Base-by-base conservation (phyloP, 1,284 basidiomycete species). In the Rhodotorula sp. region DNA sequence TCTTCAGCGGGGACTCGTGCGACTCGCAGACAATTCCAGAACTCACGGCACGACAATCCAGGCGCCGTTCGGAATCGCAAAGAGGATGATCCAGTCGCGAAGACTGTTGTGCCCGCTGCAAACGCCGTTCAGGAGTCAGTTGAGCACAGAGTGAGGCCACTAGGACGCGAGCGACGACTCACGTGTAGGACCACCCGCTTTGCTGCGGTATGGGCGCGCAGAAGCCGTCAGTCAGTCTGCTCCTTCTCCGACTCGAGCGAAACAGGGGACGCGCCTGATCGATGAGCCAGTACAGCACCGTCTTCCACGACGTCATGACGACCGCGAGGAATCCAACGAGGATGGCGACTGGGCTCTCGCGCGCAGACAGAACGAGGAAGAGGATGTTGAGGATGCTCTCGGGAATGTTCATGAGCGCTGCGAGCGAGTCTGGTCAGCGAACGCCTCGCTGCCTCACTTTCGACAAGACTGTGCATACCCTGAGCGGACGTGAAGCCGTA, bases 291-390 rank as follows among this genome's bases (percentile, higher is more conserved):
- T 76, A 76, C 61, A 76, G 53, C 4, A 72, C 54, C n/a, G 73
- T 75, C 61, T 74, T 64, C 12, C 23, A 14, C 3, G 66, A 45
- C 1, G 66, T 96, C 88, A 93, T 89, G 17, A 86, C 80, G 1
- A 86, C 88, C 0, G 87, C 85, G 17, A 86, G 84, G 78, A 95
- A 90, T 0, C 91, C 94, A 61, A 94, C 79, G 52, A 96, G 77
- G 0, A 91, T 86, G 0, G 91, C 90, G 4, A 85, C 80, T 0
- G 90, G 85, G 41, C 63, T 60, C 12, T 66, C 55, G 41, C 52
- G 81, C 77, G 92, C 88, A 0, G 88, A 88, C 52, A 90, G 85
- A 81, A 90, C 91, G 59, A 96, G 81, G 81, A 93, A 95, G 66
- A 67, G 25, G 41, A 81, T 62, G 82, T 93, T 94, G 77, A 95